These are phyloP conservation scores for Colletotrichum lini DNA, from an alignment of 2,329 filamentous ascomycete species.

Conservation along the genomic window DNA sequence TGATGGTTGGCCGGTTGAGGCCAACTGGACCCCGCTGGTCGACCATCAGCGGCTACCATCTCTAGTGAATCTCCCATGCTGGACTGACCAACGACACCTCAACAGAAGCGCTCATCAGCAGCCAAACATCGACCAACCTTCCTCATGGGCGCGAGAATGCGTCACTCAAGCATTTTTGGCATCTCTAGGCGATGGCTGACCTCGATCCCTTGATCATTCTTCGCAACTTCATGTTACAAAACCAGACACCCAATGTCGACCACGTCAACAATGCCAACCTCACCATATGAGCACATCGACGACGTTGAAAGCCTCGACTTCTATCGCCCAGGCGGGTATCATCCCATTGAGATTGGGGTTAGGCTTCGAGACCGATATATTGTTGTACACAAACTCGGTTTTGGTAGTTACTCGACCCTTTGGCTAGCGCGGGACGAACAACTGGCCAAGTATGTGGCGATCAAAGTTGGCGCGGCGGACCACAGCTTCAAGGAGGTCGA, in stretches of 20 bases:
- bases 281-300: slow-evolving; percentile 44
- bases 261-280: slow-evolving; percentile 4
- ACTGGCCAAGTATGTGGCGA: slow-evolving; percentile 48
- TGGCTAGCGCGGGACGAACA: slow-evolving; percentile 52
- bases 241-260: slow-evolving; percentile 4
- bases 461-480: slow-evolving; percentile 53
- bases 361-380: slow-evolving; percentile 49
- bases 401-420: slow-evolving; percentile 51
- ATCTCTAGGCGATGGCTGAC: slow-evolving; percentile 12
- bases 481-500: slow-evolving; percentile 44
- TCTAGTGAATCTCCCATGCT: not conserved
- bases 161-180: slow-evolving; percentile 1
- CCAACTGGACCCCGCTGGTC: not conserved
- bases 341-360: slow-evolving; percentile 56
- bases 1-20: not conserved
- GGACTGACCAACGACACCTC: slow-evolving; percentile 6
- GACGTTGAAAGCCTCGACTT: slow-evolving; percentile 46
- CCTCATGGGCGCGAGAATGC: slow-evolving; percentile 6
- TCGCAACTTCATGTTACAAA: slow-evolving; percentile 1
- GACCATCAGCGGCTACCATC: not conserved
- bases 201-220: not conserved
- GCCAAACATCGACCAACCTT: slow-evolving; percentile 7
- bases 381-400: slow-evolving; percentile 50
- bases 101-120: slow-evolving; percentile 21
- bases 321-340: slow-evolving; percentile 55